These are phyloP conservation scores for Podospora pseudocomata DNA, from an alignment of 495 filamentous ascomycete species.

Conservation along the genomic window DNA sequence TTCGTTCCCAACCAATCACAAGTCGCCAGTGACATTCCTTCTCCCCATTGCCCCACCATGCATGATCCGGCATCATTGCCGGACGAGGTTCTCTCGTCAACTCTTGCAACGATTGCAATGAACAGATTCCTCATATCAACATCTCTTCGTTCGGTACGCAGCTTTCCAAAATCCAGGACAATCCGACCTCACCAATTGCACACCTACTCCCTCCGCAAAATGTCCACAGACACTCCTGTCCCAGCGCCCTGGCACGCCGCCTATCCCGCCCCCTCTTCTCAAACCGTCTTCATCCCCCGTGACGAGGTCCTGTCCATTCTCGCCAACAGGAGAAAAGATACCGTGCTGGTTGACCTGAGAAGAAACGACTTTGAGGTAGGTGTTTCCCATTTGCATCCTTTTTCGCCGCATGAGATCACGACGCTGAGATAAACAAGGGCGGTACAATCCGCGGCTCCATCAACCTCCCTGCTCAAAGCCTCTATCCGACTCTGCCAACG, in stretches of 20 bases:
- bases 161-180: neutral
- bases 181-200: neutral
- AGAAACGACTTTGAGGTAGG: conserved; percentile 59
- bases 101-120: neutral
- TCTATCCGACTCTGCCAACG: conserved; percentile 55
- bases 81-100: neutral
- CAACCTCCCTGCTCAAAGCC: conserved; percentile 67
- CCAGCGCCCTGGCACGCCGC: conserved; percentile 29
- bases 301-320: conserved; percentile 31
- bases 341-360: conserved; percentile 61
- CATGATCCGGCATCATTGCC: neutral
- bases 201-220: neutral
- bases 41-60: neutral
- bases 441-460: conserved; percentile 65
- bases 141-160: neutral
- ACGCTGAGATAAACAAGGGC: conserved; percentile 32
- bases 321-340: conserved; percentile 43
- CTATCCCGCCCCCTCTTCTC: conserved; percentile 25
- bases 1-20: neutral
- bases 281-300: conserved; percentile 26
- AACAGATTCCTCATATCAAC: neutral
- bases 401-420: neutral
- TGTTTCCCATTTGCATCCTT: neutral
- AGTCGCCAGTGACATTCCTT: neutral
- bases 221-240: conserved; percentile 3